These are phyloP conservation scores for Aspergillus thermomutatus DNA, from an alignment of 2,329 filamentous ascomycete species.

Conservation along the genomic window DNA sequence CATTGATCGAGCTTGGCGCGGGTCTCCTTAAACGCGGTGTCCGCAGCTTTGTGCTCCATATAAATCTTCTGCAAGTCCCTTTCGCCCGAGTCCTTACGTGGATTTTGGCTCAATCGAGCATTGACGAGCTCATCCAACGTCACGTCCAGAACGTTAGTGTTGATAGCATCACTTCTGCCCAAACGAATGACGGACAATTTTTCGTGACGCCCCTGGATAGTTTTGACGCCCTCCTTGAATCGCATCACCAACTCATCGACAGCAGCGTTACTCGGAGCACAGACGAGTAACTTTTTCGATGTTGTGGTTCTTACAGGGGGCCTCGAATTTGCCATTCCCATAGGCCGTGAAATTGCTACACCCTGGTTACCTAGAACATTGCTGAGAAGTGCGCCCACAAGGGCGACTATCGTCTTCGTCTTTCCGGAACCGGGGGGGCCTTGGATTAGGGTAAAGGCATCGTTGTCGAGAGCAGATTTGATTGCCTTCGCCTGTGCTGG, in stretches of 20 bases:
- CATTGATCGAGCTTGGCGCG: slow-evolving; percentile 68
- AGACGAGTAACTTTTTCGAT: slow-evolving; percentile 86
- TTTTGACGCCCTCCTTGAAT: slow-evolving; percentile 82
- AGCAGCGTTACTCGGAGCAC: slow-evolving; percentile 96
- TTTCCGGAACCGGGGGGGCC: slow-evolving; percentile 96
- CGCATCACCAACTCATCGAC: slow-evolving; percentile 94
- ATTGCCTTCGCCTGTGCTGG: slow-evolving; percentile 86
- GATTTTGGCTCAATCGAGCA: slow-evolving; percentile 56
- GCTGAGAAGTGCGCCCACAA: slow-evolving; percentile 82
- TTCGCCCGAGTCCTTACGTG: slow-evolving; percentile 43
- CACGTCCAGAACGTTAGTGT: slow-evolving; percentile 81
- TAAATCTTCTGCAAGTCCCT: slow-evolving; percentile 66
- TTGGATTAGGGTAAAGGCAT: slow-evolving; percentile 95
- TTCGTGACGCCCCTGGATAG: slow-evolving; percentile 65
- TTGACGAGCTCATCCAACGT: slow-evolving; percentile 91
- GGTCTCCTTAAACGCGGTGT: slow-evolving; percentile 66
- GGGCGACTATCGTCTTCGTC: slow-evolving; percentile 95
- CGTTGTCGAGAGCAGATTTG: slow-evolving; percentile 87
- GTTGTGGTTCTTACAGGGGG: slow-evolving; percentile 33
- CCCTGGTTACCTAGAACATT: slow-evolving; percentile 51
- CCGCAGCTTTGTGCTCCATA: slow-evolving; percentile 58
- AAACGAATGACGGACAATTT: slow-evolving; percentile 86
- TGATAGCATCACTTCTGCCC: slow-evolving; percentile 89
- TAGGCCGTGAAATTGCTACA: slow-evolving; percentile 47
- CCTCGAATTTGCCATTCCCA: slow-evolving; percentile 32